Conservation (phyloP, 257 asterid genomes). For the Paulownia fortunei region DNA sequence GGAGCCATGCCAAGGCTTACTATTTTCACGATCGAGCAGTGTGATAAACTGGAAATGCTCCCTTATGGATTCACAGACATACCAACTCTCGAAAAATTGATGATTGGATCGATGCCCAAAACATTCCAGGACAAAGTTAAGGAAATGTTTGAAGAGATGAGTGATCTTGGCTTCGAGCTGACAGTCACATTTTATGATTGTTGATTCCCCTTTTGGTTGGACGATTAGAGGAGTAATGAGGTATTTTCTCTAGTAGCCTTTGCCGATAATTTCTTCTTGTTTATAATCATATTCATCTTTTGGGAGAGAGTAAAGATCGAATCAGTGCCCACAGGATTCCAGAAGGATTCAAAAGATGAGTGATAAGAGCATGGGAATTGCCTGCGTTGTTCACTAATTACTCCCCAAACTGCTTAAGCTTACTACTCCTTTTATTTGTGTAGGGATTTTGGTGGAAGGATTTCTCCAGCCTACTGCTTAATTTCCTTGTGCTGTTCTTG, state of each 20-base stretch:
- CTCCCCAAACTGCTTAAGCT: neutral
- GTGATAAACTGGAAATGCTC: constrained; percentile 22
- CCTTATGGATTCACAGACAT: constrained; percentile 5
- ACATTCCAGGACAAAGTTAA: neutral
- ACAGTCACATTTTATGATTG: neutral
- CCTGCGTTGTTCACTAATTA: neutral
- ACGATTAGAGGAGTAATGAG: neutral
- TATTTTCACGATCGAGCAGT: constrained; percentile 24
- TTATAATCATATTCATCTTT: no score
- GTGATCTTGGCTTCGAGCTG: neutral
- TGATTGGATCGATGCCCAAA: constrained; percentile 21
- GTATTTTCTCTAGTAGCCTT: neutral
- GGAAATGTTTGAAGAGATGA: neutral
- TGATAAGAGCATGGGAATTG: no score
- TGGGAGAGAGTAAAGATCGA: no score
- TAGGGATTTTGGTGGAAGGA: neutral
- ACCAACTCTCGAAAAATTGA: constrained; percentile 17
- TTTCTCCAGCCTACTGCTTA: neutral
- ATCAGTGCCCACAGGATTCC: no score
- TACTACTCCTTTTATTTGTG: no score
- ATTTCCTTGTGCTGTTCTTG: neutral
- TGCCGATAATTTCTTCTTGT: no score
- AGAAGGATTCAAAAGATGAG: no score
- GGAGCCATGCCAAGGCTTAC: constrained; percentile 38
- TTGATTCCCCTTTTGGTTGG: neutral